Conservation (phyloP, 2,329 filamentous ascomycete genomes). For the Penicillium sp. region DNA sequence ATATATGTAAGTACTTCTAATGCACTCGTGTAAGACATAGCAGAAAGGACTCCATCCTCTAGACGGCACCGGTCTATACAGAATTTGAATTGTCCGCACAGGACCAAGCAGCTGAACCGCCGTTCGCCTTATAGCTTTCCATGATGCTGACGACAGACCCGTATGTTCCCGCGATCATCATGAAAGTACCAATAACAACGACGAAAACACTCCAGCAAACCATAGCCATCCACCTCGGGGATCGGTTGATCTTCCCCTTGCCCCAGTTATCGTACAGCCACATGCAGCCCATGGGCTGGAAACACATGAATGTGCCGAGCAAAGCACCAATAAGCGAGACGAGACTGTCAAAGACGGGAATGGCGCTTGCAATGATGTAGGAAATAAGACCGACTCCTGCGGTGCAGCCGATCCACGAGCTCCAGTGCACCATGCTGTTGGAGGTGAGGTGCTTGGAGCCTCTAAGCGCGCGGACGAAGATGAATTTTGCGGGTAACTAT, state of each 20-base stretch:
- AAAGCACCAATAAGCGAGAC: conserved; percentile 21
- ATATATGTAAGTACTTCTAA: not conserved
- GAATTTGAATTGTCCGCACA: conserved; percentile 43
- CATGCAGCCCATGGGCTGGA: conserved; percentile 39
- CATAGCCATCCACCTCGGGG: conserved; percentile 14
- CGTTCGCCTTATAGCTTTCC: conserved; percentile 33
- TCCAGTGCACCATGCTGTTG: conserved; percentile 19
- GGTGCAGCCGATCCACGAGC: conserved; percentile 17
- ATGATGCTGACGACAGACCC: conserved; percentile 43
- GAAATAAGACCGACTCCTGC: conserved; percentile 11
- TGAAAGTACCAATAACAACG: conserved; percentile 37
- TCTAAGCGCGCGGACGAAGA: conserved; percentile 17
- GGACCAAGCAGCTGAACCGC: conserved; percentile 40
- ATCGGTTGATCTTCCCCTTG: conserved; percentile 12
- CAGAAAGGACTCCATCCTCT: not conserved
- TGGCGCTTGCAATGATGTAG: conserved; percentile 22
- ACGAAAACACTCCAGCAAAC: conserved; percentile 30
- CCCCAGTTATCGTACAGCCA: conserved; percentile 43
- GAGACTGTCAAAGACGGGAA: conserved; percentile 20
- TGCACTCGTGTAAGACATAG: not conserved
- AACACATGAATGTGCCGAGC: conserved; percentile 18
- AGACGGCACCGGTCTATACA: not conserved
- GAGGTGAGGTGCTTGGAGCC: conserved; percentile 16
- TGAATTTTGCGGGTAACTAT: conserved; percentile 17
- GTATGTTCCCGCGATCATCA: conserved; percentile 47